A percentile compares a stretch with the other conserved stretches of the same genome.
These are phyloP conservation scores for Plectosphaerella sp. DNA, from an alignment of 2,329 filamentous ascomycete genomes.

Conservation along the genomic window DNA sequence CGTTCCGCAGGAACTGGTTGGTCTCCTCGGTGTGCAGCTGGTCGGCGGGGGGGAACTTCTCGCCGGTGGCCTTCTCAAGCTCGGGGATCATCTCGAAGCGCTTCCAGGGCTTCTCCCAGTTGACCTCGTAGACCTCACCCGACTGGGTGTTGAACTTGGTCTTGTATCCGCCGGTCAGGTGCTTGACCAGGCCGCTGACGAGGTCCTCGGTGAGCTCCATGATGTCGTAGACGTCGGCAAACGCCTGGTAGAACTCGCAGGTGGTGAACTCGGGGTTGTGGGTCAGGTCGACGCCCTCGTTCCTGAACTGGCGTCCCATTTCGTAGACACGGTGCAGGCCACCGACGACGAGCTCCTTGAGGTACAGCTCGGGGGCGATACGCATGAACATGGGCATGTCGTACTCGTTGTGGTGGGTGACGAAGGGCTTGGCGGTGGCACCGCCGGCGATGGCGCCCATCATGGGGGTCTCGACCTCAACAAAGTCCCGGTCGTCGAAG, in stretches of 20 bases:
- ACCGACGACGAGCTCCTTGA: constrained; percentile 95
- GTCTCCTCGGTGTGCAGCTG: constrained; percentile 87
- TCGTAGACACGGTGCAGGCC: constrained; percentile 94
- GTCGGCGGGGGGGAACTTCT: constrained; percentile 88
- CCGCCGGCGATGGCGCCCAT: constrained; percentile 95
- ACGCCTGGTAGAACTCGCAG: constrained; percentile 96
- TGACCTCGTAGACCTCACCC: constrained; percentile 83
- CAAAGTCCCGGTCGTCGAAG: constrained; percentile 83
- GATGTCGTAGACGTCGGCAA: constrained; percentile 82
- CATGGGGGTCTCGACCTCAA: constrained; percentile 96
- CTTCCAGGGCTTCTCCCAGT: constrained; percentile 95
- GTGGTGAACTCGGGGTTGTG: constrained; percentile 99
- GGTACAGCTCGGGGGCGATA: constrained; percentile 84
- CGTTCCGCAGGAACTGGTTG: constrained; percentile 76
- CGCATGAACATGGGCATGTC: constrained; percentile 94
- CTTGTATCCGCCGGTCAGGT: constrained; percentile 78
- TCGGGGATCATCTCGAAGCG: constrained; percentile 93
- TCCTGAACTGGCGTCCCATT: constrained; percentile 89
- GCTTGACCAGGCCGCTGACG: constrained; percentile 83
- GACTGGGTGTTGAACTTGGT: constrained; percentile 83
- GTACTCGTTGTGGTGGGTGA: constrained; percentile 93
- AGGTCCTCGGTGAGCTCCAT: constrained; percentile 92
- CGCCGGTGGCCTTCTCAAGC: constrained; percentile 82
- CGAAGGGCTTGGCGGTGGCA: constrained; percentile 91
- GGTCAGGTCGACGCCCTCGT: constrained; percentile 84